Evolutionary conservation across 2,329 filamentous ascomycete species (phyloP), one percentile per base, ranked within the genome.

Genomic region (Hypoxylon sp.): DNA sequence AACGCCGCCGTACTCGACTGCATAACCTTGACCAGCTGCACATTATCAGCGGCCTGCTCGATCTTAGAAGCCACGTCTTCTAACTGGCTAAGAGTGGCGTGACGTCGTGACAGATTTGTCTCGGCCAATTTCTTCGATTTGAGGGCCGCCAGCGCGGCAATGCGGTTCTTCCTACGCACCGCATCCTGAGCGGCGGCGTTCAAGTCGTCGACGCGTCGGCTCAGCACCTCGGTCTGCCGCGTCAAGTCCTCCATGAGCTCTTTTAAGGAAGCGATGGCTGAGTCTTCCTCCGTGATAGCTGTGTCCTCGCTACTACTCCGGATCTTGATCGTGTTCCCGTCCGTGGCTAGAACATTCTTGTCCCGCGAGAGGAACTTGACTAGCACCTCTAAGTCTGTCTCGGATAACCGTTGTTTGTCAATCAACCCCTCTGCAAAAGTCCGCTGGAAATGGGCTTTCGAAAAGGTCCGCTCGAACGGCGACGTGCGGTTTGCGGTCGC

Each of bases 41-140:
- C 89, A 69, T 98, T 93, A 79, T 94, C 92, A 0, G 89, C 86
- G 0, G 96, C 96, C 78, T 95, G 90, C 77, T 97, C 91, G 57
- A 99, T 92, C 75, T 91, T 92, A n/a, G 85, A 80, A 59, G 93
- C 92, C 0, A 97, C 90, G 68, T 93, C 89, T 79, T 98, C 94
- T 1, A 99, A 86, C 79, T 97, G 94, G 45, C 85, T 83, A 1
- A 97, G 86, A 0, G 92, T 92, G 7, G 90, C 89, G 30, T 90
- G 88, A 11, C 94, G 89, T 70, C 89, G 88, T 30, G 88, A 83
- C 0, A 98, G 85, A 10, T 90, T 91, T 2, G 87, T 82, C 78
- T 98, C 94, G 28, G 91, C 90, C 6, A 92, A 82, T 79, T 96
- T 98, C 82, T 93, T 97, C 4, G 90, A 92, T 56, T 91, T 90